phyloP scores from a whole-genome alignment of 208 protist genomes.

The Balamuthia mandrillaris region DNA sequence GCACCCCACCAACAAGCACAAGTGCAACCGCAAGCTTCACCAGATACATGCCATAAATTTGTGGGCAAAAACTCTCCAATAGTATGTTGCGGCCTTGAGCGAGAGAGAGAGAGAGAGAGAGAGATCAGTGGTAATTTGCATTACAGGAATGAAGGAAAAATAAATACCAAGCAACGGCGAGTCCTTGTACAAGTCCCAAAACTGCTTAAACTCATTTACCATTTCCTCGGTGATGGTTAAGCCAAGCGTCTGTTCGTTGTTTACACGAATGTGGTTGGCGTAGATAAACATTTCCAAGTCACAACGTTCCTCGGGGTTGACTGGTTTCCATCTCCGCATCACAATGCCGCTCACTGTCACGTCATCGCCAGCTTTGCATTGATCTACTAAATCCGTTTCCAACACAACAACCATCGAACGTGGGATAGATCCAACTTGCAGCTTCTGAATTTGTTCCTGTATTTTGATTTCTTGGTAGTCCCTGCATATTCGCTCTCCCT shows the following conservation, averaged over 20 bases:
- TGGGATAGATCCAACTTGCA: constrained; percentile 71
- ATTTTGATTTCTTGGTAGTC: constrained; percentile 79
- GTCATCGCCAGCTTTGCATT: constrained; percentile 79
- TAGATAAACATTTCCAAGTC: constrained; percentile 66
- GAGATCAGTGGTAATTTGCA: background rate
- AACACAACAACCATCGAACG: constrained; percentile 69
- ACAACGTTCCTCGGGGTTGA: constrained; percentile 28
- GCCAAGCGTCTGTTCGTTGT: constrained; percentile 67
- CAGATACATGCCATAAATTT: constrained; percentile 73
- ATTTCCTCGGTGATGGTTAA: constrained; percentile 64
- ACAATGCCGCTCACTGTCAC: constrained; percentile 63
- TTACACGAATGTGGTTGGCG: constrained; percentile 70
- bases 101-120: background rate
- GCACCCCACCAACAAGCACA: constrained; percentile 74
- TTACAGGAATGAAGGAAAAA: background rate
- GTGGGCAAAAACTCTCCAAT: constrained; percentile 67
- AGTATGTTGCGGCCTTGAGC: constrained; percentile 68
- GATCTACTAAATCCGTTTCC: constrained; percentile 77
- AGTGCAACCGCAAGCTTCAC: constrained; percentile 77
- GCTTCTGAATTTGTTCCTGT: constrained; percentile 72
- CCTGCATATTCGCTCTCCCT: constrained; percentile 19
- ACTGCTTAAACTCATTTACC: constrained; percentile 56
- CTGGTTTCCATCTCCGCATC: constrained; percentile 40
- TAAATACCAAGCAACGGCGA: constrained; percentile 49
- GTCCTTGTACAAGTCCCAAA: constrained; percentile 65